These are phyloP conservation scores for Ophiostoma pallidulum DNA, from an alignment of 2,329 filamentous ascomycete species.

Conservation along the genomic window DNA sequence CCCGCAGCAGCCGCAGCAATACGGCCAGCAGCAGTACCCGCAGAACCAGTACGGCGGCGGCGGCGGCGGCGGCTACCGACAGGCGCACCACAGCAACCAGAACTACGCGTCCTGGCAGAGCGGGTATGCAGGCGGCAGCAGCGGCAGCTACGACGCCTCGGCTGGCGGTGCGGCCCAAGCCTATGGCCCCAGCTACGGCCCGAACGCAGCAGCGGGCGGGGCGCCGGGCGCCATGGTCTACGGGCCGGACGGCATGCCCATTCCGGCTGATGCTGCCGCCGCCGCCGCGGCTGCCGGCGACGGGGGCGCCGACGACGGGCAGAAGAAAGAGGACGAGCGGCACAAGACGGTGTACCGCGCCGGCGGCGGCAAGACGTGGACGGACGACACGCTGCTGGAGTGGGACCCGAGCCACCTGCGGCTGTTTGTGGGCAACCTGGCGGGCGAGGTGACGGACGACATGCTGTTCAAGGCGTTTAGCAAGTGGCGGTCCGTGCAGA, in stretches of 20 bases:
- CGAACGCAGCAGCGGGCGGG: constrained; percentile 19
- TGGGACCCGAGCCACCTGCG: constrained; percentile 95
- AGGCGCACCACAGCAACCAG: constrained; percentile 74
- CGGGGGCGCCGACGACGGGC: constrained; percentile 31
- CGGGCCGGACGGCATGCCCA: constrained; percentile 16
- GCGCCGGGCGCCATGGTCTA: constrained; percentile 19
- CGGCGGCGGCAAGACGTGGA: constrained; percentile 89
- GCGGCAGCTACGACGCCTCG: background rate
- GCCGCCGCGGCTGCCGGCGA: constrained; percentile 22
- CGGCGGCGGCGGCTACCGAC: constrained; percentile 31
- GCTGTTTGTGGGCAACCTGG: constrained; percentile 92
- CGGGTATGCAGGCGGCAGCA: constrained; percentile 56
- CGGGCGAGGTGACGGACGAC: constrained; percentile 95
- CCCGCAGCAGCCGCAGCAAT: constrained; percentile 15
- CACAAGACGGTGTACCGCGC: constrained; percentile 78
- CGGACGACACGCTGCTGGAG: constrained; percentile 77
- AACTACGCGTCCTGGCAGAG: constrained; percentile 94
- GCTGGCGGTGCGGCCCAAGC: background rate
- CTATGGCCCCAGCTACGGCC: constrained; percentile 11
- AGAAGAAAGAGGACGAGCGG: constrained; percentile 37
- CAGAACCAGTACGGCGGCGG: constrained; percentile 21
- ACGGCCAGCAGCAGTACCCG: background rate
- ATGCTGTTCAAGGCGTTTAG: constrained; percentile 89
- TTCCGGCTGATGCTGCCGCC: constrained; percentile 16
- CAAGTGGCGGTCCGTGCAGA: constrained; percentile 78